Evolutionary conservation across 2,329 filamentous ascomycete genomes (phyloP), one percentile per base, ranked within the genome.

Genomic region (Fusarium sp.): DNA sequence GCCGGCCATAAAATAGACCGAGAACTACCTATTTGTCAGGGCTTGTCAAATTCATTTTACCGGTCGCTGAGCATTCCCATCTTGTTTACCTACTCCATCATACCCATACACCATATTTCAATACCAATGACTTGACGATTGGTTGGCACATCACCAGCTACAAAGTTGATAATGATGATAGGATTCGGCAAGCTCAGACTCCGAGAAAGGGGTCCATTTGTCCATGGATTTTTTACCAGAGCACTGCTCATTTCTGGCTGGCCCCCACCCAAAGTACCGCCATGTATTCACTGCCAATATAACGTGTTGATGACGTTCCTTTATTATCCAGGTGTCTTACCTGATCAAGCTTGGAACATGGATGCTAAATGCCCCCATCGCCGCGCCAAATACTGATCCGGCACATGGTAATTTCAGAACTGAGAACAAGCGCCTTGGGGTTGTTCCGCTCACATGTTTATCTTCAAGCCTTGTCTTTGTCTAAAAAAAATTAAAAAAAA

Each of bases 171-270:
- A 9, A 31, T 43, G 31, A 39, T 57, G 11, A 43, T 37, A 46
- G 37, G 52, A 35, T 41, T 23, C 49, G 55, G 59, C 42, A 67
- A 39, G 26, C 43, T 57, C 44, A 56, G 35, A 57, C 26, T 37
- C 53, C 48, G 57, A 69, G 57, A 50, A 65, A 62, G 57, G 50
- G 50, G 50, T 57, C 48, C 21, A 37, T 26, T 52, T 24, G 53
- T 24, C 37, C 37, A 56, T 53, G 56, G 58, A 55, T 62, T 42
- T 70, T 37, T 44, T 48, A 37, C 37, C 29, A 44, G 53, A 64
- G 57, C 64, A 63, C 57, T 63, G 26, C 66, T 74, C 72, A 74
- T 74, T 70, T 74, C 57, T 63, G 62, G 38, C 46, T 24, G 47
- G 58, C 42, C 58, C 64, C 53, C 61, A 61, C 67, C 46, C 24